These are phyloP conservation scores for Saprolegnia diclina DNA, from an alignment of 352 stramenopile species.

Conservation along the genomic window DNA sequence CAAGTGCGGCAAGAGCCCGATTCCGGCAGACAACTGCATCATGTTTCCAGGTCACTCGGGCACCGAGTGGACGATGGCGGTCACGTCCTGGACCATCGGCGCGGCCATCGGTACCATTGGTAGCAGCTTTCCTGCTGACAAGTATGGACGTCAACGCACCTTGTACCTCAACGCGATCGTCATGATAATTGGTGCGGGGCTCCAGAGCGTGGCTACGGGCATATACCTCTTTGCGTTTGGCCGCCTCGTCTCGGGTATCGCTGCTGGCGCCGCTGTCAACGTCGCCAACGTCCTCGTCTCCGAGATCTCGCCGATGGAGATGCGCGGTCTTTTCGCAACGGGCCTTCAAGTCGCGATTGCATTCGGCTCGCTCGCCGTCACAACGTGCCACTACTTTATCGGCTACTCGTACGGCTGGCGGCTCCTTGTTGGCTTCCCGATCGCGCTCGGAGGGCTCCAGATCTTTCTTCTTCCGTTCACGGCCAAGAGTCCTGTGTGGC, in stretches of 20 bases:
- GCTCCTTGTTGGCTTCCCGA: conserved; percentile 44
- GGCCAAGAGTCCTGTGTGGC: conserved; percentile 16
- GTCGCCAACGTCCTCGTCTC: conserved; percentile 43
- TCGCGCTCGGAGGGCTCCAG: conserved; percentile 42
- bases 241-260: conserved; percentile 47
- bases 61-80: conserved; percentile 36
- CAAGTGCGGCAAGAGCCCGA: neutral
- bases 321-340: conserved; percentile 36
- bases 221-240: conserved; percentile 38
- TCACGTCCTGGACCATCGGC: conserved; percentile 39
- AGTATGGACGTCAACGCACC: conserved; percentile 35
- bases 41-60: conserved; percentile 38
- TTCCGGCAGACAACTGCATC: conserved; percentile 16
- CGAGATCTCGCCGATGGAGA: conserved; percentile 42
- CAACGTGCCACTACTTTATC: conserved; percentile 37
- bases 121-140: conserved; percentile 29
- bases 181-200: conserved; percentile 38
- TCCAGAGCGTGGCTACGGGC: conserved; percentile 35
- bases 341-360: conserved; percentile 40
- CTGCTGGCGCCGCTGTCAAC: conserved; percentile 40
- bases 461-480: conserved; percentile 29
- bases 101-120: conserved; percentile 11
- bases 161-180: conserved; percentile 39
- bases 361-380: conserved; percentile 41
- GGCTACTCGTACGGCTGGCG: conserved; percentile 32